Evolutionary conservation across 257 asterid species (phyloP).

Genomic region (Solanum chiquidenum): DNA sequence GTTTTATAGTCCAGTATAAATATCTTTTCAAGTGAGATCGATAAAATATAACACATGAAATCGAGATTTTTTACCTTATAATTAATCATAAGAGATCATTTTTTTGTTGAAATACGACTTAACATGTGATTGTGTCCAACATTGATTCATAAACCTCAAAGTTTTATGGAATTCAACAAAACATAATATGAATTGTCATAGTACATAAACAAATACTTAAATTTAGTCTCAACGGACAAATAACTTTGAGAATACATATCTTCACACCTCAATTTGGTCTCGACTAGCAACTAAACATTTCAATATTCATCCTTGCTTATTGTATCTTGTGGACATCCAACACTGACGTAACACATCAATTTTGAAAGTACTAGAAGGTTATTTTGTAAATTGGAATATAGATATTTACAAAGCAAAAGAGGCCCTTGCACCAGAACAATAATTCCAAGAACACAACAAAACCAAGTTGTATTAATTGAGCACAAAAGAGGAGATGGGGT

Average conservation of each 20-base stretch:
- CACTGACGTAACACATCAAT: no score
- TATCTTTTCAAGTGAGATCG: background rate
- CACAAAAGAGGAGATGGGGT: background rate
- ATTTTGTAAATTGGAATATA: background rate
- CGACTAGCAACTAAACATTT: background rate
- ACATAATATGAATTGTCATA: background rate
- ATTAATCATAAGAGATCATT: background rate
- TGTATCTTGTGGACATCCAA: background rate
- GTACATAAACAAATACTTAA: background rate
- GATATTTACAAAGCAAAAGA: slow-evolving; percentile 2
- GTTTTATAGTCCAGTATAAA: background rate
- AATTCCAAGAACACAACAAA: background rate
- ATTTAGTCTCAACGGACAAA: no score
- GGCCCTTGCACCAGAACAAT: background rate
- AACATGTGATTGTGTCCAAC: background rate
- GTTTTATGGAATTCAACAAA: background rate
- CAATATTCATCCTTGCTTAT: background rate
- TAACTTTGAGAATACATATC: background rate
- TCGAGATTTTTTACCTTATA: background rate
- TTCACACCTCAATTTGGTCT: background rate
- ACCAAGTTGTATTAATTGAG: background rate
- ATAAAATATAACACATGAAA: background rate
- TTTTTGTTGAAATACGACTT: background rate
- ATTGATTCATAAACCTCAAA: background rate
- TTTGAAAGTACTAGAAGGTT: background rate